These are phyloP conservation scores for Aechmea fasciata DNA, from an alignment of 176 grass and related monocot species.

Conservation along the genomic window DNA sequence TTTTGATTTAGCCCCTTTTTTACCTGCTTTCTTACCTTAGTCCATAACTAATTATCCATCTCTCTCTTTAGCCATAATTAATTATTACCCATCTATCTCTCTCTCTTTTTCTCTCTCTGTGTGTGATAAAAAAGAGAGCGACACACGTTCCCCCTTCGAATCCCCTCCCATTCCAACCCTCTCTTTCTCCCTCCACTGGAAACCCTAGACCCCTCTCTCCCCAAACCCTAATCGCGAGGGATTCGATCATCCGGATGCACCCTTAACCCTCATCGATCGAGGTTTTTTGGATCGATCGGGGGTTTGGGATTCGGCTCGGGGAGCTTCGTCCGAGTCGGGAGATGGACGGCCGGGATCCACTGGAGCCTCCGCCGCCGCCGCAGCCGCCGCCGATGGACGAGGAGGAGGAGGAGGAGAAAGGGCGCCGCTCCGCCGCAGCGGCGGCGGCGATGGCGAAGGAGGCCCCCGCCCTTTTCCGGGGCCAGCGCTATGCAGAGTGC, in stretches of 20 bases:
- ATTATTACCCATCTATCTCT: neutral
- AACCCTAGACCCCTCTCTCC: too few species aligned
- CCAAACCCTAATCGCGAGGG: too few species aligned
- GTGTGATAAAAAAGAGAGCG: too few species aligned
- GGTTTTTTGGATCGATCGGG: neutral
- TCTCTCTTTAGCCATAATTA: too few species aligned
- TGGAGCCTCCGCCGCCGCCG: conserved; percentile 35
- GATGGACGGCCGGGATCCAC: conserved; percentile 43
- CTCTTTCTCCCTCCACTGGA: neutral
- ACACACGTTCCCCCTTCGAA: too few species aligned
- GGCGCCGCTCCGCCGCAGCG: conserved; percentile 44
- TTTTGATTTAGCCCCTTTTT: too few species aligned
- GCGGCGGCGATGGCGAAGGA: conserved; percentile 56
- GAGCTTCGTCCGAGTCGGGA: conserved; percentile 26
- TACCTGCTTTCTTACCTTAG: too few species aligned
- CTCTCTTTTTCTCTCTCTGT: neutral
- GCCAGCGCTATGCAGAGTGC: conserved; percentile 55
- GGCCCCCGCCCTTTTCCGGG: conserved; percentile 60
- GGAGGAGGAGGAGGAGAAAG: conserved; percentile 32
- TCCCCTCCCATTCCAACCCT: conserved; percentile 35
- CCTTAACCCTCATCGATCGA: neutral
- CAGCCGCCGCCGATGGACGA: conserved; percentile 5
- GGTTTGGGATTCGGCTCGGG: too few species aligned
- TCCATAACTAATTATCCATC: too few species aligned
- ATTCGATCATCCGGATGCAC: conserved; percentile 14